A percentile compares a stretch with the other conserved stretches of the same genome.
phyloP scores from a whole-genome alignment of 495 filamentous ascomycete species.

The Aspergillus kassunensis region DNA sequence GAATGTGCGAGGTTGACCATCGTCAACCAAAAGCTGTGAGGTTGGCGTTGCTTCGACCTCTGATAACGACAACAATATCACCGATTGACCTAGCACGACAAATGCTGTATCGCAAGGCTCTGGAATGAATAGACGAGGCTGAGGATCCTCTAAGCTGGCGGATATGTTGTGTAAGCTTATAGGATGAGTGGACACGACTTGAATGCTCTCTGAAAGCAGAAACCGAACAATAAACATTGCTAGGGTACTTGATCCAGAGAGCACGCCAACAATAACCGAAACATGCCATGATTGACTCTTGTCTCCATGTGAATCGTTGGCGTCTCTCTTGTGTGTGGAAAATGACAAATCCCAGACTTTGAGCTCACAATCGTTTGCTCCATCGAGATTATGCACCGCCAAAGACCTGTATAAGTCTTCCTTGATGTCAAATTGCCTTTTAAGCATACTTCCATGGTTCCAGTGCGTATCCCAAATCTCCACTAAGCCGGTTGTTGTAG shows the following conservation, averaged over 20 bases:
- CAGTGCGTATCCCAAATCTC: slow-evolving; percentile 86
- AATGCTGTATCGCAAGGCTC: slow-evolving; percentile 76
- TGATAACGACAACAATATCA: slow-evolving; percentile 69
- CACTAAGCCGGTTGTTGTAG: slow-evolving; percentile 67
- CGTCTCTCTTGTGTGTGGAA: slow-evolving; percentile 17
- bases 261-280: slow-evolving; percentile 27
- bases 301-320: slow-evolving; percentile 11
- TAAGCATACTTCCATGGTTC: slow-evolving; percentile 61
- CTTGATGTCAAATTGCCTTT: slow-evolving; percentile 48
- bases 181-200: slow-evolving; percentile 27
- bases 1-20: slow-evolving; percentile 56
- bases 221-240: slow-evolving; percentile 30
- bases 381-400: slow-evolving; percentile 14
- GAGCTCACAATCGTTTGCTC: slow-evolving; percentile 30
- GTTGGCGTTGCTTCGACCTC: slow-evolving; percentile 58
- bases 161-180: slow-evolving; percentile 13
- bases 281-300: slow-evolving; percentile 30
- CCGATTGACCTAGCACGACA: slow-evolving; percentile 68
- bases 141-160: slow-evolving; percentile 34
- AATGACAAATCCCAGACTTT: slow-evolving; percentile 38
- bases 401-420: slow-evolving; percentile 30
- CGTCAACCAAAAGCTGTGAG: slow-evolving; percentile 62
- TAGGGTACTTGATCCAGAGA: slow-evolving; percentile 15
- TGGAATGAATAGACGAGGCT: slow-evolving; percentile 73
- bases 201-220: slow-evolving; percentile 21